Evolutionary conservation across 176 grass and related monocot genomes (phyloP), one percentile per base, ranked within the genome.

Genomic region (Miscanthus lutarioriparius): DNA sequence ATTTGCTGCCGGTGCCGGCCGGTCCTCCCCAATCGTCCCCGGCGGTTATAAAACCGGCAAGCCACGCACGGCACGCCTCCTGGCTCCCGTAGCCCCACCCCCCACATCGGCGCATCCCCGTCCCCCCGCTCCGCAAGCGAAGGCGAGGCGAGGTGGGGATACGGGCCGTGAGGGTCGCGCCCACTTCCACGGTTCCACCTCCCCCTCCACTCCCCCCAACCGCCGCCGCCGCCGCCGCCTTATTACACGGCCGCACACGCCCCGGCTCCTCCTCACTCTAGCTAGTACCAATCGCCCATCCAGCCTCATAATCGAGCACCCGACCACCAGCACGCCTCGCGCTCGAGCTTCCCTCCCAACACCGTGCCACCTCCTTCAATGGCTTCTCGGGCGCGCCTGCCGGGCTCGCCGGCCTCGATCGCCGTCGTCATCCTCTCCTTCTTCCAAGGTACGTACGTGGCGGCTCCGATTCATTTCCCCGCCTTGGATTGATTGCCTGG

Each of bases 351-450:
- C 61, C 11, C 11, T 14, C 33, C 25, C n/a, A 36, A 19, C 38
- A 23, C 19, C 49, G 49, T 7, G 40, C 41, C 0, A 15, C 19
- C 8, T 0, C 61, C 49, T 69, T 8, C 19, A 35, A 82, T 89
- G 88, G 72, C 70, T 48, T 64, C 30, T 56, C 39, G 11, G 63
- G 6, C 26, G 77, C 77, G 15, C 27, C 54, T 77, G 78, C 85
- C 89, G 53, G 48, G 27, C 63, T 82, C 80, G 3, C 86, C 81
- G 32, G 37, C 79, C 8, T 80, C 73, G 3, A 77, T 91, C 20
- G 67, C 74, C 35, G 15, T 89, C 58, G 28, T 79, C 84, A 47
- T 89, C 67, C 58, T 86, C 67, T 66, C 84, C 53, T 74, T 87
- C 77, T 92, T 74, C 58, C 85, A 76, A 87, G 88, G 88, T 90